A percentile compares a stretch with the other conserved stretches of the same genome.
Conservation (phyloP, 2,329 filamentous ascomycete genomes). For the Fusarium burgessii region DNA sequence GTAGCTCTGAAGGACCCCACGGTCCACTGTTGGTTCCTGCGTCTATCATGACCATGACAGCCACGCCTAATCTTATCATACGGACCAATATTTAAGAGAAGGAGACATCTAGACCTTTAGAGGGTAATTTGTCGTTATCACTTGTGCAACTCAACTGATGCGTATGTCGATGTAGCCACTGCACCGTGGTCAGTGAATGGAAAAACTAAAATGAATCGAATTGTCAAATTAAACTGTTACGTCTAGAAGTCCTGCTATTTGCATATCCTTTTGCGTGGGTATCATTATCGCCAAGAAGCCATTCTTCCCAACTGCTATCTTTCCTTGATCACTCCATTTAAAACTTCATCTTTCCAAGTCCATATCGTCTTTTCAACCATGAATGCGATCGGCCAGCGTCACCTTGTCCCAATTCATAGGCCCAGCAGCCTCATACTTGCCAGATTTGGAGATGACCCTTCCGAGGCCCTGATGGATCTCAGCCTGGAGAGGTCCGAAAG, state of each 20-base stretch:
- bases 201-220: neutral
- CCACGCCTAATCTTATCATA: neutral
- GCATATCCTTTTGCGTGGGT: conserved; percentile 35
- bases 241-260: conserved; percentile 5
- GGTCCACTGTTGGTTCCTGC: conserved; percentile 36
- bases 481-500: conserved; percentile 90
- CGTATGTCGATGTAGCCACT: no score
- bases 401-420: conserved; percentile 63
- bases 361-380: conserved; percentile 33
- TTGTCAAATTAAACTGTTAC: neutral
- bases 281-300: conserved; percentile 39
- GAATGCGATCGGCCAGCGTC: conserved; percentile 48
- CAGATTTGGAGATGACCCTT: conserved; percentile 83
- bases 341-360: neutral
- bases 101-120: no score
- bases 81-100: neutral
- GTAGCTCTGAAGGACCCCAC: conserved; percentile 25
- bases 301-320: conserved; percentile 1
- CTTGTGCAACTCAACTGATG: neutral
- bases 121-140: neutral
- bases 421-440: conserved; percentile 75
- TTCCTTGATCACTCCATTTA: neutral
- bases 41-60: conserved; percentile 8
- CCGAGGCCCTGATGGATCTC: conserved; percentile 88
- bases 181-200: no score